Conservation (phyloP, 768 basidiomycete species). For the Chiua virens region DNA sequence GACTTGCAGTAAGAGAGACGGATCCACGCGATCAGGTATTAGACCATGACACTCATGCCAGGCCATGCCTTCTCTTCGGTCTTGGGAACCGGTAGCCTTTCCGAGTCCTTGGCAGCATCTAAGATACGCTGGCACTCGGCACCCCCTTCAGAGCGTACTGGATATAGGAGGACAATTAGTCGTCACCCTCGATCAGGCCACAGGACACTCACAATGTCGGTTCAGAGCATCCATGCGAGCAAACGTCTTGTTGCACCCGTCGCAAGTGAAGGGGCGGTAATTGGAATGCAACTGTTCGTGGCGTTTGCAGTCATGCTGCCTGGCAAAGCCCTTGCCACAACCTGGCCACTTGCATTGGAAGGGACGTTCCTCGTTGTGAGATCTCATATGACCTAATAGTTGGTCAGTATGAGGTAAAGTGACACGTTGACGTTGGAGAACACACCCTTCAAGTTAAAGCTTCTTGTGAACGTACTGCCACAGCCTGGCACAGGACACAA, state of each 20-base stretch:
- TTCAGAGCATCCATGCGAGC: conserved; percentile 95
- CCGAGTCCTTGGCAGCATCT: conserved; percentile 33
- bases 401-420: conserved; percentile 11
- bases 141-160: conserved; percentile 81
- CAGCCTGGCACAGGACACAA: conserved; percentile 80
- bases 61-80: conserved; percentile 34
- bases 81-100: conserved; percentile 26
- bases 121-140: conserved; percentile 61
- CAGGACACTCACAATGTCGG: conserved; percentile 71
- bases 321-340: conserved; percentile 90
- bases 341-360: conserved; percentile 95
- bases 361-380: conserved; percentile 92
- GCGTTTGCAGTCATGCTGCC: conserved; percentile 95
- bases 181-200: neutral
- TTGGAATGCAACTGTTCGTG: conserved; percentile 95
- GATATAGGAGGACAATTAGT: neutral
- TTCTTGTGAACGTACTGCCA: conserved; percentile 85
- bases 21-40: conserved; percentile 10
- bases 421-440: conserved; percentile 11
- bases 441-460: conserved; percentile 89
- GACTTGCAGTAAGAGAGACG: conserved; percentile 13
- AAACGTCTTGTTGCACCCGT: conserved; percentile 91
- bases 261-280: conserved; percentile 88
- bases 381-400: conserved; percentile 80
- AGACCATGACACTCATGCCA: conserved; percentile 34